Evolutionary conservation across 352 stramenopile genomes (phyloP).

Genomic region (Phytophthora palmivora): DNA sequence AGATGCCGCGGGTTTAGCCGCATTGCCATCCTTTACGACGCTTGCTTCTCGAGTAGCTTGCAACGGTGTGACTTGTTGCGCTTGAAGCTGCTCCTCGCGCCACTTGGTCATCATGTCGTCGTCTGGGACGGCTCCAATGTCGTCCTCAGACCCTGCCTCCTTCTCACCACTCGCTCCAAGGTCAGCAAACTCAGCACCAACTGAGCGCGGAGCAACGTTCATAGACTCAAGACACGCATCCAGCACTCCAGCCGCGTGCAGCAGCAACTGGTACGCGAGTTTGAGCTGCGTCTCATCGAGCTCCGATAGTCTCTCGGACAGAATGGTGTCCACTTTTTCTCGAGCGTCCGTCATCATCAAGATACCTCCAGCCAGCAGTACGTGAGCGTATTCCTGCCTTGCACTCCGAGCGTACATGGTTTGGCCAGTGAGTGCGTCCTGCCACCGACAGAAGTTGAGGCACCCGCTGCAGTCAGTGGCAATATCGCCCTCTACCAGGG

Average conservation of each 20-base stretch:
- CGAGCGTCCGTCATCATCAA: constrained; percentile 54
- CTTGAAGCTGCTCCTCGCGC: constrained; percentile 55
- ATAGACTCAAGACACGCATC: constrained; percentile 60
- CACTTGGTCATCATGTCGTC: constrained; percentile 65
- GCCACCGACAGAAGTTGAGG: constrained; percentile 66
- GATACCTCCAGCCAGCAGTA: constrained; percentile 52
- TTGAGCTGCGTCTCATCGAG: constrained; percentile 73
- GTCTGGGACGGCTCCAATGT: constrained; percentile 13
- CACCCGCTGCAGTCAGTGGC: constrained; percentile 40
- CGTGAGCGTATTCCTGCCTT: constrained; percentile 61
- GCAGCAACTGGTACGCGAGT: constrained; percentile 67
- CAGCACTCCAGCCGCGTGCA: constrained; percentile 63
- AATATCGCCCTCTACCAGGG: constrained; percentile 42
- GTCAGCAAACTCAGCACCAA: constrained; percentile 47
- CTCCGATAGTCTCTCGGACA: constrained; percentile 47
- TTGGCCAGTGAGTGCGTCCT: constrained; percentile 54
- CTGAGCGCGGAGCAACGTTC: constrained; percentile 30
- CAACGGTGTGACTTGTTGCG: constrained; percentile 9
- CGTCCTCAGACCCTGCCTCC: not conserved
- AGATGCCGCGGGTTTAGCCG: not conserved
- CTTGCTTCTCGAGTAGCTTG: constrained; percentile 8
- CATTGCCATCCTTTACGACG: not conserved
- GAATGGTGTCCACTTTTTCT: constrained; percentile 50
- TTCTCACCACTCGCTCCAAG: constrained; percentile 28
- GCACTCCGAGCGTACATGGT: constrained; percentile 57